Conservation (phyloP, 306 rosid genomes). For the Cucurbita pepo region DNA sequence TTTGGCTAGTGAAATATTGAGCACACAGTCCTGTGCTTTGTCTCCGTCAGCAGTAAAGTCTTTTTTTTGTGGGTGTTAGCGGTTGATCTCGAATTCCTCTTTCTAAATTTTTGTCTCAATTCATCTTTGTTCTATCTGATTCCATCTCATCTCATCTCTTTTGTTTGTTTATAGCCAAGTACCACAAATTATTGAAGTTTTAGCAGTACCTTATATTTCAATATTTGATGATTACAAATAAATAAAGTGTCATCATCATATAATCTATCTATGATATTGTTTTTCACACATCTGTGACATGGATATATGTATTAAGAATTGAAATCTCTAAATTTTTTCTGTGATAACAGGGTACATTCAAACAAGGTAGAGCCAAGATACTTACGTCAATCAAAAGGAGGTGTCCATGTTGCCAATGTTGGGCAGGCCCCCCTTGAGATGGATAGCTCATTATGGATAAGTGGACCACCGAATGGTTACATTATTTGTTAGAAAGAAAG, state of each 20-base stretch:
- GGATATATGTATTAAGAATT: neutral
- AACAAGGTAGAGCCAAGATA: neutral
- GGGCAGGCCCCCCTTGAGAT: constrained; percentile 18
- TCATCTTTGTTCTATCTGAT: no score
- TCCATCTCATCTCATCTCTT: neutral
- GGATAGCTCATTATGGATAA: constrained; percentile 16
- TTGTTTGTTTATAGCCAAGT: neutral
- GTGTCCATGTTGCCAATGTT: neutral
- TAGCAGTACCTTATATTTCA: neutral
- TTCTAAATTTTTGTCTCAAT: neutral
- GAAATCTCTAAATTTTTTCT: neutral
- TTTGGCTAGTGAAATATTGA: neutral
- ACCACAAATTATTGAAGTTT: neutral
- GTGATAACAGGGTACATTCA: neutral
- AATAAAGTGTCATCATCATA: neutral
- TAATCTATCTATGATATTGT: neutral
- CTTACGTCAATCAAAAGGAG: neutral
- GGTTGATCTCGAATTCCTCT: neutral
- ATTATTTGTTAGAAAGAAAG: neutral
- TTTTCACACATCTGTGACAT: neutral
- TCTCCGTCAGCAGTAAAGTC: neutral
- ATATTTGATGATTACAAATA: neutral
- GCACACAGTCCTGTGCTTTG: neutral
- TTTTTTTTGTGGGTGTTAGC: neutral
- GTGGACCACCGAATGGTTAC: constrained; percentile 19